Conservation (phyloP, 164 flowering plant genomes). For the Aristolochia californica region DNA sequence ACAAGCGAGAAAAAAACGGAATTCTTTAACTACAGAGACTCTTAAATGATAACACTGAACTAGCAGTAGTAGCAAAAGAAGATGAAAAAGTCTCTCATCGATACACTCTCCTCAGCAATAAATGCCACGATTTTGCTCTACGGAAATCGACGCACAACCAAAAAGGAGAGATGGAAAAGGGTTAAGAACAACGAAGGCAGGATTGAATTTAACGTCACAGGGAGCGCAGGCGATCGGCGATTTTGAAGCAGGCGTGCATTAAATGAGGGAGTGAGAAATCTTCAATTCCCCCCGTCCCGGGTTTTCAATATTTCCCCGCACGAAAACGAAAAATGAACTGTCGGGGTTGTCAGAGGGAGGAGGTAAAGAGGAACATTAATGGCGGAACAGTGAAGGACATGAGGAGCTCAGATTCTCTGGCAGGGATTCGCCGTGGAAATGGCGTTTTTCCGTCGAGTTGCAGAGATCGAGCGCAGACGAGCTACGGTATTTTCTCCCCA, state of each 20-base stretch:
- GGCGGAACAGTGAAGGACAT: conserved; percentile 1
- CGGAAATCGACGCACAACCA: conserved; percentile 2
- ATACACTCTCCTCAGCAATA: conserved; percentile 1
- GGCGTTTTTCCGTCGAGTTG: not conserved
- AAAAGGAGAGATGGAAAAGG: not conserved
- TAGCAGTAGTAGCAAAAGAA: not conserved
- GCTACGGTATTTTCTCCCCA: not conserved
- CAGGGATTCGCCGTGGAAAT: not conserved
- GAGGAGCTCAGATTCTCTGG: conserved; percentile 2
- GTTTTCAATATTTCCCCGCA: not conserved
- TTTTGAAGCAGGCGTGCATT: conserved; percentile 1
- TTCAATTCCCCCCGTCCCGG: not conserved
- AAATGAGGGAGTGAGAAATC: not conserved
- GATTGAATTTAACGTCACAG: too few relatives aligned
- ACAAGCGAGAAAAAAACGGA: not conserved
- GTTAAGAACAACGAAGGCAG: too few relatives aligned
- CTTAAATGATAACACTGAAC: too few relatives aligned
- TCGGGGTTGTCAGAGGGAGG: not conserved
- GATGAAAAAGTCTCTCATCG: not conserved
- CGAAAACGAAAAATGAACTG: not conserved
- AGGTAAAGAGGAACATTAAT: conserved; percentile 2
- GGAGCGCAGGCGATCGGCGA: not conserved
- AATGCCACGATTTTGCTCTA: conserved; percentile 5
- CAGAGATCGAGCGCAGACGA: too few relatives aligned
- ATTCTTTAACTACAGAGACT: not conserved